Conservation (phyloP, 768 basidiomycete genomes). For the Mycena floridula region DNA sequence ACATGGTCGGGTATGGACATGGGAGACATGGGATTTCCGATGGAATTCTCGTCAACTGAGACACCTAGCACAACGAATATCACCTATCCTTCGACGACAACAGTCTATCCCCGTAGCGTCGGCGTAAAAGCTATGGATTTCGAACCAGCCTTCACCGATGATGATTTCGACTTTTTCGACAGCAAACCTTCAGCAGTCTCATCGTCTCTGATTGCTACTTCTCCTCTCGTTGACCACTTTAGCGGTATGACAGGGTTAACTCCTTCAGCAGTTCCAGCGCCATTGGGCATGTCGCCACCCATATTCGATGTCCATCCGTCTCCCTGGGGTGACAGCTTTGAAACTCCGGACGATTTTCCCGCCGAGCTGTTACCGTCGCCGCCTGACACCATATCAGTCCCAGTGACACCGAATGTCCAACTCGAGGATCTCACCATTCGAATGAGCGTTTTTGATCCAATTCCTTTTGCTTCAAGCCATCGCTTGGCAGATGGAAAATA, state of each 20-base stretch:
- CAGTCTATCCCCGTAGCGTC: no score
- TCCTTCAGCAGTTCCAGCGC: slow-evolving; percentile 24
- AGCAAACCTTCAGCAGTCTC: slow-evolving; percentile 19
- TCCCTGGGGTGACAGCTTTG: slow-evolving; percentile 19
- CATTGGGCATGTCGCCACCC: slow-evolving; percentile 26
- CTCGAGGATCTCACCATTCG: slow-evolving; percentile 25
- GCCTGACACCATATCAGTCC: slow-evolving; percentile 44
- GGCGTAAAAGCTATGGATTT: slow-evolving; percentile 37
- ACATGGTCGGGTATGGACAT: slow-evolving; percentile 3
- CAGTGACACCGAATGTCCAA: slow-evolving; percentile 49
- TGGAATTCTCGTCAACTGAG: no score
- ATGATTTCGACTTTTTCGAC: slow-evolving; percentile 88
- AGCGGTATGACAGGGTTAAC: slow-evolving; percentile 17
- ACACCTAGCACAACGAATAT: no score
- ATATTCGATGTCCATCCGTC: slow-evolving; percentile 11
- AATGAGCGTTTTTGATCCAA: slow-evolving; percentile 58
- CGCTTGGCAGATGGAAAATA: slow-evolving; percentile 70
- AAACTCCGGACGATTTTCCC: slow-evolving; percentile 11
- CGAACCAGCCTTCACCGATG: slow-evolving; percentile 72
- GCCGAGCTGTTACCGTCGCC: slow-evolving; percentile 35
- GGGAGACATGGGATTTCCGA: slow-evolving; percentile 6
- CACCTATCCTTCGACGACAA: no score
- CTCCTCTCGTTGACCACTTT: neutral
- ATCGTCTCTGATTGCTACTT: slow-evolving; percentile 11
- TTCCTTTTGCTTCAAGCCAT: slow-evolving; percentile 65